Percentiles rank a stretch among this genome's conserved stretches.
phyloP scores from a whole-genome alignment of 495 filamentous ascomycete species.

The Penicillium argentinense region DNA sequence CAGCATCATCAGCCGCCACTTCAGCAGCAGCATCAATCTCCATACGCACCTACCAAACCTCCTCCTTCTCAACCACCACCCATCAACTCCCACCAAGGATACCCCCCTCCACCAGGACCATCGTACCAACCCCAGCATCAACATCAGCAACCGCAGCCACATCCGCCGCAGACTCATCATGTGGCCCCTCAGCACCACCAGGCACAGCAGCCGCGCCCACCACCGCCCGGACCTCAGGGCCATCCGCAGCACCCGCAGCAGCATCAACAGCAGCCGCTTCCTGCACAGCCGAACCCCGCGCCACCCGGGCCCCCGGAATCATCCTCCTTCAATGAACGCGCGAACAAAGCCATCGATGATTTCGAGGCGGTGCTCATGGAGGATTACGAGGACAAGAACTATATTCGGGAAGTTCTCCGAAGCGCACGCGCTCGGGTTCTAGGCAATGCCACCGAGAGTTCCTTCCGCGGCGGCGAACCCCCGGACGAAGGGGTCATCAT shows the following conservation, averaged over 20 bases:
- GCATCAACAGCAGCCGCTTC: slow-evolving; percentile 29
- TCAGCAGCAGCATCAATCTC: slow-evolving; percentile 27
- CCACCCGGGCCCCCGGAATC: slow-evolving; percentile 49
- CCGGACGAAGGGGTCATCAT: slow-evolving; percentile 49
- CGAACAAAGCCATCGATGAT: slow-evolving; percentile 51
- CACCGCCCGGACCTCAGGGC: slow-evolving; percentile 30
- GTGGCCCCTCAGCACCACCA: slow-evolving; percentile 7
- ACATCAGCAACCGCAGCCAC: slow-evolving; percentile 24
- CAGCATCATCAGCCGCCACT: slow-evolving; percentile 13
- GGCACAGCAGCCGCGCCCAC: slow-evolving; percentile 30
- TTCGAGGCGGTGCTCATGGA: slow-evolving; percentile 50
- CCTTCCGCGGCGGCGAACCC: slow-evolving; percentile 49
- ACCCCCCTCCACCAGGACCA: slow-evolving; percentile 18
- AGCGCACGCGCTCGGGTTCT: slow-evolving; percentile 48
- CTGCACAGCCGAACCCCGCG: slow-evolving; percentile 29
- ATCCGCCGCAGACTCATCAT: slow-evolving; percentile 22
- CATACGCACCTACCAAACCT: slow-evolving; percentile 24
- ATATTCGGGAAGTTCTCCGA: slow-evolving; percentile 50
- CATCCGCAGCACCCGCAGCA: too few relatives aligned
- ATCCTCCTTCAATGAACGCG: slow-evolving; percentile 46
- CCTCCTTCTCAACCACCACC: slow-evolving; percentile 19
- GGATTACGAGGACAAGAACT: slow-evolving; percentile 52
- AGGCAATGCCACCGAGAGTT: slow-evolving; percentile 42
- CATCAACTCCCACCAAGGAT: slow-evolving; percentile 20
- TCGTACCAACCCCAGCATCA: slow-evolving; percentile 24